Percentiles rank a stretch among this genome's conserved stretches.
These are phyloP conservation scores for Ustilago shanxiensis DNA, from an alignment of 1,284 basidiomycete species.

Conservation along the genomic window DNA sequence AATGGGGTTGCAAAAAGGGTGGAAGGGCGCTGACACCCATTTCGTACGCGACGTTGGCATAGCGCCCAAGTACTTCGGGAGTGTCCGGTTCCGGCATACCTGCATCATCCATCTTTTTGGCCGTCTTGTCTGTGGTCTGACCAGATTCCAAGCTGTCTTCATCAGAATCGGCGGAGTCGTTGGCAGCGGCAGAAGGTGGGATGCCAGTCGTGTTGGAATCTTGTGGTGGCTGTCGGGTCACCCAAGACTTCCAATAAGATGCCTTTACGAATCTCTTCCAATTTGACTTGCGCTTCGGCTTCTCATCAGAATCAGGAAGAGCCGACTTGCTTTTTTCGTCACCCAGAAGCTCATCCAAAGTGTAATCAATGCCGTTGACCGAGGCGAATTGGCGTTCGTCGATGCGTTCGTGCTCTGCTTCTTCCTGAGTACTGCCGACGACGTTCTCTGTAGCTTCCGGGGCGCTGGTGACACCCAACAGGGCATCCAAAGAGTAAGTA, in stretches of 20 bases:
- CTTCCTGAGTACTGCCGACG: slow-evolving; percentile 13
- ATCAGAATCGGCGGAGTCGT: slow-evolving; percentile 20
- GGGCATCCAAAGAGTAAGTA: slow-evolving; percentile 92
- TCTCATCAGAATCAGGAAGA: slow-evolving; percentile 30
- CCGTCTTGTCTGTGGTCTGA: slow-evolving; percentile 63
- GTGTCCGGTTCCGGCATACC: slow-evolving; percentile 67
- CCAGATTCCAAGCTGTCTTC: slow-evolving; percentile 56
- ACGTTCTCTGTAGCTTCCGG: slow-evolving; percentile 56
- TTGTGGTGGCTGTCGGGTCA: slow-evolving; percentile 13
- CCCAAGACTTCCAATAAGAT: slow-evolving; percentile 46
- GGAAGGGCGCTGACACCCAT: slow-evolving; percentile 66
- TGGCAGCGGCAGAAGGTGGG: slow-evolving; percentile 5
- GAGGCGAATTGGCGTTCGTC: slow-evolving; percentile 91
- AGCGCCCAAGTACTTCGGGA: slow-evolving; percentile 65
- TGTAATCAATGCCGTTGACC: slow-evolving; percentile 97
- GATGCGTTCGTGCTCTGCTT: slow-evolving; percentile 71
- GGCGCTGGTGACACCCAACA: slow-evolving; percentile 73
- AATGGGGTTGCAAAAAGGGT: slow-evolving; percentile 60
- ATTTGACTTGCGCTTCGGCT: slow-evolving; percentile 25
- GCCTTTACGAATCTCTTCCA: slow-evolving; percentile 43
- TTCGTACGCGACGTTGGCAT: slow-evolving; percentile 68
- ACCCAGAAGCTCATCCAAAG: slow-evolving; percentile 79
- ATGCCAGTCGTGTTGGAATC: slow-evolving; percentile 27
- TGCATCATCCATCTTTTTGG: slow-evolving; percentile 65
- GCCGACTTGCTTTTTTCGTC: slow-evolving; percentile 51